These are phyloP conservation scores for Fusarium decemcellulare DNA, from an alignment of 2,329 filamentous ascomycete genomes.

Conservation along the genomic window DNA sequence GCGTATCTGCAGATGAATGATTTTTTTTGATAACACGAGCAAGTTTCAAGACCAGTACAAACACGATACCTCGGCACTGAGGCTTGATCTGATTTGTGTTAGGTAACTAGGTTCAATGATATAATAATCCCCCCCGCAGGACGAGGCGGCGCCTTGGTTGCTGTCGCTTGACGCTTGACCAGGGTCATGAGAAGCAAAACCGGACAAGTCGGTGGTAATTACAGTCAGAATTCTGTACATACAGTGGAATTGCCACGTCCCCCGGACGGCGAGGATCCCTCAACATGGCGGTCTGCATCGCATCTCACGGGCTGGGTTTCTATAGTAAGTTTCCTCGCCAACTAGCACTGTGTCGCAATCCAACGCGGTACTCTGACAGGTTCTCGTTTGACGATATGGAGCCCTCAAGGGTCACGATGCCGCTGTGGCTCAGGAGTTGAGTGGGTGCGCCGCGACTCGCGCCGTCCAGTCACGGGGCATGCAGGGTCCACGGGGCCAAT, in stretches of 20 bases:
- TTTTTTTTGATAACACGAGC: constrained; percentile 14
- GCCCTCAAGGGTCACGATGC: constrained; percentile 37
- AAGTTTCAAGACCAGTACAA: neutral
- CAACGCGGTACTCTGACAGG: constrained; percentile 28
- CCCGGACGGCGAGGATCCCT: neutral
- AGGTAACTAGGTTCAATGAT: too few species aligned
- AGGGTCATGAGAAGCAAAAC: constrained; percentile 18
- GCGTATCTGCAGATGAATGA: constrained; percentile 14
- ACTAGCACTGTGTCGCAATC: constrained; percentile 38
- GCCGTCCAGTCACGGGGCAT: constrained; percentile 46
- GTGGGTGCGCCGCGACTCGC: constrained; percentile 34
- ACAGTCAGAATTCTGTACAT: neutral
- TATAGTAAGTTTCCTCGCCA: constrained; percentile 26
- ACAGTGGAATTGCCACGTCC: constrained; percentile 6
- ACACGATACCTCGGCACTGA: constrained; percentile 21
- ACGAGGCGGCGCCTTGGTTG: constrained; percentile 26
- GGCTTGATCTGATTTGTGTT: neutral
- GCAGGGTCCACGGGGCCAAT: constrained; percentile 47
- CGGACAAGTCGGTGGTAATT: neutral
- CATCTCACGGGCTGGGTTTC: constrained; percentile 10
- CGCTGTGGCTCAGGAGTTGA: constrained; percentile 19
- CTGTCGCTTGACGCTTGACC: constrained; percentile 17
- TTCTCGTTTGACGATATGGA: constrained; percentile 18
- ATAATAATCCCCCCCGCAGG: constrained; percentile 13
- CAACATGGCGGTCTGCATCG: constrained; percentile 37